phyloP scores from a whole-genome alignment of 805 yeast genomes.

The Starmerella khaoyaiensis region DNA sequence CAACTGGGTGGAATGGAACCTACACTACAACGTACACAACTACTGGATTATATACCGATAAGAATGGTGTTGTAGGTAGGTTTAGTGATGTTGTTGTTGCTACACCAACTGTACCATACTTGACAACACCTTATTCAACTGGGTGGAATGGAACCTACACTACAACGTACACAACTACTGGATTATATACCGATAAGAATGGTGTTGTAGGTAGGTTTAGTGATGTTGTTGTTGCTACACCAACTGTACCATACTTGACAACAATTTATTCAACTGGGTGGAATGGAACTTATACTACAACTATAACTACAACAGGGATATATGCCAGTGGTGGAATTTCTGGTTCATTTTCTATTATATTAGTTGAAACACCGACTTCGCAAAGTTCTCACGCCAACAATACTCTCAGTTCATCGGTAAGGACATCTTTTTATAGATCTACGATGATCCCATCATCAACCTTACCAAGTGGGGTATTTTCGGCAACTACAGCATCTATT shows the following conservation, averaged over 20 bases:
- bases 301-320: not conserved
- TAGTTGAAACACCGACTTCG: no score
- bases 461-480: no score
- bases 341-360: no score
- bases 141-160: not conserved
- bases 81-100: not conserved
- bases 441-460: no score
- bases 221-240: not conserved
- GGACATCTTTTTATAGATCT: no score
- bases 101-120: constrained; percentile 3
- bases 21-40: constrained; percentile 1
- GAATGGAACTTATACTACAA: not conserved
- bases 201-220: constrained; percentile 2
- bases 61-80: not conserved
- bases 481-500: no score
- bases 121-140: not conserved
- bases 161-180: constrained; percentile 2
- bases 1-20: constrained; percentile 1
- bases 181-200: not conserved
- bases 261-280: not conserved
- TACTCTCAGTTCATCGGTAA: no score
- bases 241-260: not conserved
- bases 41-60: not conserved
- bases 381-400: no score
- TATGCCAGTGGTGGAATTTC: no score